phyloP scores from a whole-genome alignment of 805 yeast genomes.

The Metschnikowia noctiluminum region DNA sequence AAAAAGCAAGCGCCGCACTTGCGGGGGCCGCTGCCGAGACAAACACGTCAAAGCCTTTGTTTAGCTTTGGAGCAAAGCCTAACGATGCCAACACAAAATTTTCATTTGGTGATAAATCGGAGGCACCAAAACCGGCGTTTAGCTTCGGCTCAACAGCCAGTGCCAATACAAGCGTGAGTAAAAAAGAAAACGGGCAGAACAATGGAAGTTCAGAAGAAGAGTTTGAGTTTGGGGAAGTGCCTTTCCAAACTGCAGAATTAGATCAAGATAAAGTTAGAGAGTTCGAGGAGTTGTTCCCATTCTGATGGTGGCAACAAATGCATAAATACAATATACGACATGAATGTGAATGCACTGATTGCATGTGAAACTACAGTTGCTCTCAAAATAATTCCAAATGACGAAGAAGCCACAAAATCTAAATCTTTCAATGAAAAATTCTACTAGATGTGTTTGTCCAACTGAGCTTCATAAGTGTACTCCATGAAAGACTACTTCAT shows the following conservation, averaged over 20 bases:
- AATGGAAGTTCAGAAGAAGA: constrained; percentile 1
- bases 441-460: not conserved
- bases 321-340: constrained; percentile 7
- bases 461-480: not conserved
- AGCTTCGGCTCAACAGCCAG: not conserved
- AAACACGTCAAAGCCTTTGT: not conserved
- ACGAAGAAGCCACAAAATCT: no score
- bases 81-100: not conserved
- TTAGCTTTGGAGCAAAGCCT: not conserved
- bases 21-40: not conserved
- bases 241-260: constrained; percentile 17
- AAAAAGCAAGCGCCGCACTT: not conserved
- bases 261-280: constrained; percentile 26
- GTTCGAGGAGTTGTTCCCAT: constrained; percentile 26
- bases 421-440: no score
- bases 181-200: not conserved
- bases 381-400: no score
- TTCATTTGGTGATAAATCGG: not conserved
- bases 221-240: constrained; percentile 26
- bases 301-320: constrained; percentile 12
- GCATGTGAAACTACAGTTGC: not conserved
- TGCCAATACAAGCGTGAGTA: not conserved
- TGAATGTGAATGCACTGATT: constrained; percentile 4
- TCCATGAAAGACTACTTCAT: no score
- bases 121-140: not conserved